Evolutionary conservation across 1,284 basidiomycete genomes (phyloP).

Genomic region (Naganishia liquefaciens): DNA sequence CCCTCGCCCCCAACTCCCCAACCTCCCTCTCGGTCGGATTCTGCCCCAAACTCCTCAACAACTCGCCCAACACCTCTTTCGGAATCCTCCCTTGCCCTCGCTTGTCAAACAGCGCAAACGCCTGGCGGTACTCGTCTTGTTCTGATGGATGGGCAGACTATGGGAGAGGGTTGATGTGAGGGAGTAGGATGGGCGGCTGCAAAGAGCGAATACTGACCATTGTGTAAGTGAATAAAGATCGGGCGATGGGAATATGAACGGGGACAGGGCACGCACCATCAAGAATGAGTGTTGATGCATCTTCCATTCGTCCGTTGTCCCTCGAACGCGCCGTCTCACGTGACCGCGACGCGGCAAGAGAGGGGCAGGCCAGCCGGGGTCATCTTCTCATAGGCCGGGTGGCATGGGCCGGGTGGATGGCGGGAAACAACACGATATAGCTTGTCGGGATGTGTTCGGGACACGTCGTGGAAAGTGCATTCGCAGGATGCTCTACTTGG

Average conservation of each 20-base stretch:
- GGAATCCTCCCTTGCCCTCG: conserved; percentile 87
- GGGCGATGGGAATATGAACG: neutral
- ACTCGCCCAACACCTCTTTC: conserved; percentile 86
- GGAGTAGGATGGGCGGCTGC: too few species aligned
- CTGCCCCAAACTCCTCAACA: conserved; percentile 91
- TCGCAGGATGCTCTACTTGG: too few species aligned
- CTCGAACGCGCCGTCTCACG: neutral
- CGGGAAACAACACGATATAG: too few species aligned
- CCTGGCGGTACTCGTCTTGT: conserved; percentile 83
- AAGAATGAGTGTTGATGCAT: conserved; percentile 14
- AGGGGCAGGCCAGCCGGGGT: too few species aligned
- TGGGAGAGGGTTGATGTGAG: neutral
- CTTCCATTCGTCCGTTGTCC: conserved; percentile 18
- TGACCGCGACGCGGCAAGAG: neutral
- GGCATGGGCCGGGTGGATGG: too few species aligned
- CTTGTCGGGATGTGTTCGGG: too few species aligned
- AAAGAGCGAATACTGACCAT: conserved; percentile 5
- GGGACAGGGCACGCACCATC: neutral
- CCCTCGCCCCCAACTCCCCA: conserved; percentile 69
- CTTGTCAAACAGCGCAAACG: conserved; percentile 98
- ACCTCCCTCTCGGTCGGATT: conserved; percentile 98
- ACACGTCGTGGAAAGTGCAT: too few species aligned
- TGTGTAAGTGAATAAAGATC: neutral
- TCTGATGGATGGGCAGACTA: conserved; percentile 18
- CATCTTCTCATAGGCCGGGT: too few species aligned